These are phyloP conservation scores for Nothomitra cinnamomea DNA, from an alignment of 2,329 filamentous ascomycete species.

Conservation along the genomic window DNA sequence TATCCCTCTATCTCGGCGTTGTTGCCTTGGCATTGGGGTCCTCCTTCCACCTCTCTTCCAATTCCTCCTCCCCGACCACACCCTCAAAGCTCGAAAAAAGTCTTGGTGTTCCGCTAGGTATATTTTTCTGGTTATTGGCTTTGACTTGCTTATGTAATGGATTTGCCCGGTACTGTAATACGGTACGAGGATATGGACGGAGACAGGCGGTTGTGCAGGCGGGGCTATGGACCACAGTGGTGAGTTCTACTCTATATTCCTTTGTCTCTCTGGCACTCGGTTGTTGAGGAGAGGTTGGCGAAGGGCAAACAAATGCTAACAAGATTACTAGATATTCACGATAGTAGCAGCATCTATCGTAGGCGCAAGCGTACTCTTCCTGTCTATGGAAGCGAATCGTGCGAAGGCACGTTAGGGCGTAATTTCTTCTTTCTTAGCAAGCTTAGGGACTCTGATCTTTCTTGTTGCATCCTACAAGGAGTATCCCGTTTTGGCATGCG, in stretches of 20 bases:
- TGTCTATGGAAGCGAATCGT: constrained; percentile 25
- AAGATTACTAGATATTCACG: constrained; percentile 35
- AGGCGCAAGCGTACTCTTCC: constrained; percentile 45
- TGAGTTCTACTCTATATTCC: neutral
- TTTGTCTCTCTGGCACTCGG: neutral
- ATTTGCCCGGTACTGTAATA: too few species aligned
- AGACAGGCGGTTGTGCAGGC: neutral
- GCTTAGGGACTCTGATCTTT: too few species aligned
- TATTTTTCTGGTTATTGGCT: constrained; percentile 27
- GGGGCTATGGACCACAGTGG: constrained; percentile 4
- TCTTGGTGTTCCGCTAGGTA: constrained; percentile 68
- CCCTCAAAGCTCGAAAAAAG: constrained; percentile 46
- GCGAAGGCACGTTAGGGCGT: too few species aligned
- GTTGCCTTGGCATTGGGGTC: constrained; percentile 81
- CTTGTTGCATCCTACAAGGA: too few species aligned
- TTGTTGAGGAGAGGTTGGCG: too few species aligned
- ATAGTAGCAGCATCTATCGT: constrained; percentile 46
- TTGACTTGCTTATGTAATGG: too few species aligned
- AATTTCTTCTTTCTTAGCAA: too few species aligned
- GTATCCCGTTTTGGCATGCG: too few species aligned
- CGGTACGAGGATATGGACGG: too few species aligned
- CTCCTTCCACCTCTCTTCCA: constrained; percentile 73
- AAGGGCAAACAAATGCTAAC: too few species aligned
- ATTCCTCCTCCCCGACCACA: constrained; percentile 28
- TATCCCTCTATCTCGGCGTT: constrained; percentile 80